A percentile compares a stretch with the other conserved stretches of the same genome.
phyloP scores from a whole-genome alignment of 2,329 filamentous ascomycete species.

The Daldinia sp. region DNA sequence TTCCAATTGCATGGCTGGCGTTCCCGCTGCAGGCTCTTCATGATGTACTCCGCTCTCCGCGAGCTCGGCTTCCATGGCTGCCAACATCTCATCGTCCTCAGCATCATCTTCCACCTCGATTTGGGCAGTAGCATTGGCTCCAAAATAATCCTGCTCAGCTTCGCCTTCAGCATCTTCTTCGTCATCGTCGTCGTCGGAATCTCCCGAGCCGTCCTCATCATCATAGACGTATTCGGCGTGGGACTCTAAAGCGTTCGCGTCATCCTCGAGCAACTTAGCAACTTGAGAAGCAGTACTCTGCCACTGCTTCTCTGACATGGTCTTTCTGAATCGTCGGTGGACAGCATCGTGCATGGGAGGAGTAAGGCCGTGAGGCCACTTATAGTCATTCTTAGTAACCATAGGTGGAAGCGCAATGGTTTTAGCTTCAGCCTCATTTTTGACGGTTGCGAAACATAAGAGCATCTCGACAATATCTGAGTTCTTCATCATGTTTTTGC shows the following conservation, averaged over 20 bases:
- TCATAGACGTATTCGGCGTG: constrained; percentile 74
- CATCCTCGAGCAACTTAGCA: constrained; percentile 77
- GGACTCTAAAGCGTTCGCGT: constrained; percentile 71
- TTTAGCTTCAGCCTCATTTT: constrained; percentile 73
- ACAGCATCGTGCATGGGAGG: constrained; percentile 89
- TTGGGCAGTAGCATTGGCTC: constrained; percentile 53
- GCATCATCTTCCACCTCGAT: constrained; percentile 54
- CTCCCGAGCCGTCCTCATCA: constrained; percentile 48
- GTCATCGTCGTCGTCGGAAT: constrained; percentile 42
- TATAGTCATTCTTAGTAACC: constrained; percentile 72
- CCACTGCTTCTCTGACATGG: constrained; percentile 84
- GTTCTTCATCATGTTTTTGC: constrained; percentile 87
- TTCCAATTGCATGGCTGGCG: constrained; percentile 58
- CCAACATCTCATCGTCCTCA: constrained; percentile 58
- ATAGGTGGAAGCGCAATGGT: constrained; percentile 77
- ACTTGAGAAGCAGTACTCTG: constrained; percentile 86
- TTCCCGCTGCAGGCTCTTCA: constrained; percentile 51
- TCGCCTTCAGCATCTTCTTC: constrained; percentile 62
- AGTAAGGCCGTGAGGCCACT: constrained; percentile 87
- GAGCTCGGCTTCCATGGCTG: constrained; percentile 65
- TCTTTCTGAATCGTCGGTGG: constrained; percentile 85
- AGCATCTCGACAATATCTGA: constrained; percentile 93
- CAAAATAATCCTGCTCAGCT: constrained; percentile 63
- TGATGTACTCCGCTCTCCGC: constrained; percentile 45
- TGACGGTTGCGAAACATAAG: constrained; percentile 77